These are phyloP conservation scores for Cutaneotrichosporon dermatis DNA, from an alignment of 1,284 basidiomycete species.

Conservation along the genomic window DNA sequence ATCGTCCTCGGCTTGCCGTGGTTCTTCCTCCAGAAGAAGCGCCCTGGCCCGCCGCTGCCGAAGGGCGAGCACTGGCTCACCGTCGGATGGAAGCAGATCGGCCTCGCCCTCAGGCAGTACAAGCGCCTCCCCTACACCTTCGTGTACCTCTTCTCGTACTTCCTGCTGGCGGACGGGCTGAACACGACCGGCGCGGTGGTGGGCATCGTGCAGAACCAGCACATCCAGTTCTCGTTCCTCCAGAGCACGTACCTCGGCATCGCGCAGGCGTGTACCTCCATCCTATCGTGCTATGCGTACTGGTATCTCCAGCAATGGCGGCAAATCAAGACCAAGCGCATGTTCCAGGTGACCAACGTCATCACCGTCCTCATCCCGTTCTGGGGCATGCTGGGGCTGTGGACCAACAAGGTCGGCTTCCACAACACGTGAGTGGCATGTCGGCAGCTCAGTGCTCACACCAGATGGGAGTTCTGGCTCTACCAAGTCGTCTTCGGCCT, in stretches of 20 bases:
- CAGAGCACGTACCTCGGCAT: conserved; percentile 72
- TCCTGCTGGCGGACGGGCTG: conserved; percentile 56
- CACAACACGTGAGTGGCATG: conserved; percentile 57
- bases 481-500: conserved; percentile 65
- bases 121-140: conserved; percentile 60
- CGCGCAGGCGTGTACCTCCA: conserved; percentile 66
- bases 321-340: conserved; percentile 54
- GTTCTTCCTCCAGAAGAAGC: conserved; percentile 73
- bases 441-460: neutral
- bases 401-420: conserved; percentile 69
- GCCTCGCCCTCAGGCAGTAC: conserved; percentile 63
- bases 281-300: conserved; percentile 56
- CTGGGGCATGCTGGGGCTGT: conserved; percentile 82
- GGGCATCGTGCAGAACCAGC: conserved; percentile 60
- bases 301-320: conserved; percentile 75
- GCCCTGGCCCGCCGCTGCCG: conserved; percentile 67
- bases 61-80: conserved; percentile 66
- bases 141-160: conserved; percentile 67
- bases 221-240: conserved; percentile 67
- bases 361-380: conserved; percentile 71
- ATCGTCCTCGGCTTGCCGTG: conserved; percentile 71
- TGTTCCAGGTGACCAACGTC: conserved; percentile 67
- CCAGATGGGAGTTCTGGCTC: neutral
- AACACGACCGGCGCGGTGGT: conserved; percentile 28
- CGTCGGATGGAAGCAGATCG: conserved; percentile 66